Evolutionary conservation across 306 rosid species (phyloP), one percentile per base, ranked within the genome.

Genomic region (Astragalus membranaceus): DNA sequence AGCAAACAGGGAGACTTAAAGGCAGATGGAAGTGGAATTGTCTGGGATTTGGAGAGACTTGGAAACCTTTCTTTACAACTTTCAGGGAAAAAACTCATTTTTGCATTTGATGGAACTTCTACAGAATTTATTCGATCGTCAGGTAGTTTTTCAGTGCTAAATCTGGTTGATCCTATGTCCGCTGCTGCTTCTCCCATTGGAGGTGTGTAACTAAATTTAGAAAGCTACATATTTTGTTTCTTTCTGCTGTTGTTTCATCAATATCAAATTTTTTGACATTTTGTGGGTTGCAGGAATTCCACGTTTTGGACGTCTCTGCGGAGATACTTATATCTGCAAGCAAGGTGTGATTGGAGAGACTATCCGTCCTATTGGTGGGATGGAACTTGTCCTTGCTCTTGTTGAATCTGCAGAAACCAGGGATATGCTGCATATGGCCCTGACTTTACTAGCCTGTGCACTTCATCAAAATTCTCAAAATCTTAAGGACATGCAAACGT

Each of bases 151-250:
- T 89, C 95, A 72, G 87, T 95, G 91, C 90, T 95, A 75, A 95
- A 95, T 85, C 77, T 95, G 79, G 97, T 95, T 73, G 99, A 95
- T 89, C 99, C 99, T 57, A 75, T 86, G 89, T 95, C 99, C 50
- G 97, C 97, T 33, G 97, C 99, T 75, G 99, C 99, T 58, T 95
- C 99, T 79, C 99, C 99, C 43, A 95, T 95, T 77, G 99, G 99
- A 80, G 99, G 99, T 95, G 73, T 82, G 95, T 76, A 47, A 72
- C 48, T 46, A 76, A 85, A 72, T 75, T 65, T 67, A 61, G 4
- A n/a, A 65, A 49, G 51, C 80, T 60, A n/a, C 61, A 49, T 56
- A 39, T 55, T 69, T 47, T 32, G 10, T 59, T 72, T 47, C 55
- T 75, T 41, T 70, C 69, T 64, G 32, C 51, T 33, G 7, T 52